Percentiles rank a stretch among this genome's conserved stretches.
phyloP scores from a whole-genome alignment of 805 yeast species.

The Torulaspora microellipsoides region DNA sequence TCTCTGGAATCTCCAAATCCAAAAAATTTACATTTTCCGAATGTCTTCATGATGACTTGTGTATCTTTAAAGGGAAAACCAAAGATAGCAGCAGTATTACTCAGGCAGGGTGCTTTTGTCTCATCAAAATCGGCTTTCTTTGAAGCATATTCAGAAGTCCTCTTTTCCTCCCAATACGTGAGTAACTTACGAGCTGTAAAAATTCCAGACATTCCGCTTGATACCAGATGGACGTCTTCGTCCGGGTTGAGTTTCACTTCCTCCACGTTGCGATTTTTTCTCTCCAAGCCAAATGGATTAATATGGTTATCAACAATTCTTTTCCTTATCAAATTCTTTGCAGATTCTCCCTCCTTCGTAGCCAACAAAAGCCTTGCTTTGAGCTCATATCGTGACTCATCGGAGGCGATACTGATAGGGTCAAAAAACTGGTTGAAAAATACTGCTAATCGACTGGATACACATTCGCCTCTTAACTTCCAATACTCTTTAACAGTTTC shows the following conservation, averaged over 20 bases:
- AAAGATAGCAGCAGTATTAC: conserved; percentile 57
- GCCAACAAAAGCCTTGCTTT: conserved; percentile 2
- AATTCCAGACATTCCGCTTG: conserved; percentile 86
- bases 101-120: background rate
- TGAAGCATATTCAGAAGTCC: background rate
- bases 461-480: conserved; percentile 46
- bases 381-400: background rate
- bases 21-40: conserved; percentile 74
- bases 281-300: conserved; percentile 9
- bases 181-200: conserved; percentile 60
- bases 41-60: conserved; percentile 70
- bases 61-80: conserved; percentile 95
- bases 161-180: conserved; percentile 9
- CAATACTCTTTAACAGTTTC: conserved; percentile 75
- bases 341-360: conserved; percentile 4
- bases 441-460: conserved; percentile 15
- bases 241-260: conserved; percentile 19
- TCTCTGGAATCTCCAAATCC: conserved; percentile 77
- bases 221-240: conserved; percentile 69
- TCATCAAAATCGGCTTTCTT: background rate
- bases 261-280: conserved; percentile 34
- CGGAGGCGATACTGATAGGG: background rate
- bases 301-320: conserved; percentile 15
- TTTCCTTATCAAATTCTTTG: conserved; percentile 10
- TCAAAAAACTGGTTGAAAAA: conserved; percentile 4